Percentiles rank a stretch among this genome's conserved stretches.
Conservation (phyloP, 2,329 filamentous ascomycete genomes). For the Ciborinia camelliae region DNA sequence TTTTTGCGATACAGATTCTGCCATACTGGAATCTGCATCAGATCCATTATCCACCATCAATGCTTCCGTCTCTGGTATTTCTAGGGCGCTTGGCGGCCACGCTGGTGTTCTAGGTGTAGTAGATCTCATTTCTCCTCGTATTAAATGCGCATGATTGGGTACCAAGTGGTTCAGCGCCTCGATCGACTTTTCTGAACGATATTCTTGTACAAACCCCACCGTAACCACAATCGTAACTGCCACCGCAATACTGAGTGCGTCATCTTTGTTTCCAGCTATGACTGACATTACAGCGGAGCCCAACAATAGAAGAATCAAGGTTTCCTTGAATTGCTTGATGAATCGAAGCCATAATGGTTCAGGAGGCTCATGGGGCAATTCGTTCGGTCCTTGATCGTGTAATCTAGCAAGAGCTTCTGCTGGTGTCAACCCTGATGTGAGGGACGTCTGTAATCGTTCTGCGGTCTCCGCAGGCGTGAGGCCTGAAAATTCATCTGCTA, state of each 20-base stretch:
- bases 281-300: conserved; percentile 85
- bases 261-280: conserved; percentile 87
- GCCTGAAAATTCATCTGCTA: conserved; percentile 58
- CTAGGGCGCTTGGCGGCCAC: conserved; percentile 47
- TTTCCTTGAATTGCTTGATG: conserved; percentile 94
- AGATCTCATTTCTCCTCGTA: conserved; percentile 50
- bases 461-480: conserved; percentile 78
- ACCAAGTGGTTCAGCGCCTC: conserved; percentile 92
- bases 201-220: conserved; percentile 96
- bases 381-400: conserved; percentile 81
- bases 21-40: conserved; percentile 52
- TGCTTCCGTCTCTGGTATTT: conserved; percentile 28
- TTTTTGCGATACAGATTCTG: conserved; percentile 69
- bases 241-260: conserved; percentile 91
- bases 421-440: conserved; percentile 75
- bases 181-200: conserved; percentile 93
- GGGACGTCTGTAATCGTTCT: conserved; percentile 73
- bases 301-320: conserved; percentile 86
- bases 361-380: conserved; percentile 88
- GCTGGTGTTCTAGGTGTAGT: conserved; percentile 35
- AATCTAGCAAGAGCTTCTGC: conserved; percentile 78
- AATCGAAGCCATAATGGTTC: conserved; percentile 96
- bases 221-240: conserved; percentile 96
- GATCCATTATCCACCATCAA: conserved; percentile 28
- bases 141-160: conserved; percentile 92